These are phyloP conservation scores for Raddia distichophylla DNA, from an alignment of 176 grass and related monocot genomes.

Conservation along the genomic window DNA sequence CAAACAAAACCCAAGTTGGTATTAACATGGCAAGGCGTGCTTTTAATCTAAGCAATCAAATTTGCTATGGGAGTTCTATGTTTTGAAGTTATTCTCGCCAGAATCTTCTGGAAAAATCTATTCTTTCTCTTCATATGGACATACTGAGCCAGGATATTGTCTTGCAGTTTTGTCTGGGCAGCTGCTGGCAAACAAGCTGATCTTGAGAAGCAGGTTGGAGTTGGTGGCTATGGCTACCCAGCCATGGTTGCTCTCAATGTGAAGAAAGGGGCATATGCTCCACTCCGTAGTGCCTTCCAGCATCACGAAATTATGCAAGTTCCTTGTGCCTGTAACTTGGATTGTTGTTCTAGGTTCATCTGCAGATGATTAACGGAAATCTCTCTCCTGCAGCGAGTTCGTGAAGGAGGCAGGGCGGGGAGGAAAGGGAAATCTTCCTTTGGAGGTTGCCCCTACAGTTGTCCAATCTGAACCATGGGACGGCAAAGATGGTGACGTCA, in stretches of 20 bases:
- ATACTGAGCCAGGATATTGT: constrained; percentile 26
- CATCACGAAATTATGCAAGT: constrained; percentile 77
- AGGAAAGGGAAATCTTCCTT: constrained; percentile 89
- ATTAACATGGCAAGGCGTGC: not conserved
- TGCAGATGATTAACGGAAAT: constrained; percentile 18
- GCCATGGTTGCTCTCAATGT: constrained; percentile 95
- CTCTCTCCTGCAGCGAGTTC: constrained; percentile 67
- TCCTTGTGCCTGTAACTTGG: not conserved
- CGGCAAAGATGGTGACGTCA: constrained; percentile 83
- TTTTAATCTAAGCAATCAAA: not conserved
- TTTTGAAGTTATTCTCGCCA: not conserved
- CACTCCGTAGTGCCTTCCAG: constrained; percentile 86
- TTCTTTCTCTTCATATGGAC: constrained; percentile 3
- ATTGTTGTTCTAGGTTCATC: not conserved
- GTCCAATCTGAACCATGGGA: constrained; percentile 88
- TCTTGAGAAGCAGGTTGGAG: constrained; percentile 87
- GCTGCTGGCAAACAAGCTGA: constrained; percentile 86
- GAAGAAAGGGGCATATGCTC: constrained; percentile 88
- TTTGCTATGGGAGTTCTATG: not conserved
- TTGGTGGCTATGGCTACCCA: constrained; percentile 95
- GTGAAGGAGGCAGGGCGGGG: constrained; percentile 89
- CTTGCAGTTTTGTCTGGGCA: constrained; percentile 86
- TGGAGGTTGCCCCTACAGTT: constrained; percentile 53
- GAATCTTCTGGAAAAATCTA: not conserved
- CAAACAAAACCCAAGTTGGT: not conserved